Evolutionary conservation across 1,139 yeast species (phyloP).

Genomic region (Kurtzmaniella natalensis): DNA sequence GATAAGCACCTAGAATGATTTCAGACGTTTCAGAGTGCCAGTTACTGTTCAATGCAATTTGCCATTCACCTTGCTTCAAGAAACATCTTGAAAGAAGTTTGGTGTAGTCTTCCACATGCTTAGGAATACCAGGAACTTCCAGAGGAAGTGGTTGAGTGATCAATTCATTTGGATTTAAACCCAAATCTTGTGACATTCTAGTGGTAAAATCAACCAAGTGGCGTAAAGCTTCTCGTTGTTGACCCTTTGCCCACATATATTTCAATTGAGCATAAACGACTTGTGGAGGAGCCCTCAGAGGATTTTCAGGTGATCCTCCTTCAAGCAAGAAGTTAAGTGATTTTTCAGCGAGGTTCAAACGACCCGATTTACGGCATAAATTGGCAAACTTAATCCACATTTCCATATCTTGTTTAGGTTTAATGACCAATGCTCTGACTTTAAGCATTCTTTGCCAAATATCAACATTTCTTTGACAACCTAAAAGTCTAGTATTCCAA

Average conservation of each 20-base stretch:
- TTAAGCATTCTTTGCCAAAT: conserved; percentile 97
- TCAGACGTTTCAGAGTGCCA: conserved; percentile 84
- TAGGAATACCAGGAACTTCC: conserved; percentile 67
- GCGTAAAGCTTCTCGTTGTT: conserved; percentile 77
- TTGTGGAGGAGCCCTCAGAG: conserved; percentile 86
- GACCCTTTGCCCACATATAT: conserved; percentile 96
- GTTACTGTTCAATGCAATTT: conserved; percentile 67
- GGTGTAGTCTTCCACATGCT: conserved; percentile 81
- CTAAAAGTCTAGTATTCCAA: conserved; percentile 88
- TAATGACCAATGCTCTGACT: conserved; percentile 87
- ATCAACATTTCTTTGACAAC: conserved; percentile 95
- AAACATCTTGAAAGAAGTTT: conserved; percentile 87
- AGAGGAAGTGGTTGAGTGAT: conserved; percentile 85
- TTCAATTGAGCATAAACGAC: conserved; percentile 96
- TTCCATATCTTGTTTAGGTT: conserved; percentile 95
- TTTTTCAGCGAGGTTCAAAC: conserved; percentile 89
- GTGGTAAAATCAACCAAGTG: conserved; percentile 89
- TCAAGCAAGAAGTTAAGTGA: conserved; percentile 75
- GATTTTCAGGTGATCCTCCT: conserved; percentile 53
- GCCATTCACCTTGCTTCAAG: conserved; percentile 98
- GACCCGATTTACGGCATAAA: conserved; percentile 87
- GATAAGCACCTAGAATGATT: conserved; percentile 81
- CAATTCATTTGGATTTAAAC: conserved; percentile 73
- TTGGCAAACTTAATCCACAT: conserved; percentile 99
- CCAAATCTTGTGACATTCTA: conserved; percentile 83